These are phyloP conservation scores for Neltuma alba DNA, from an alignment of 306 rosid genomes.

Conservation along the genomic window DNA sequence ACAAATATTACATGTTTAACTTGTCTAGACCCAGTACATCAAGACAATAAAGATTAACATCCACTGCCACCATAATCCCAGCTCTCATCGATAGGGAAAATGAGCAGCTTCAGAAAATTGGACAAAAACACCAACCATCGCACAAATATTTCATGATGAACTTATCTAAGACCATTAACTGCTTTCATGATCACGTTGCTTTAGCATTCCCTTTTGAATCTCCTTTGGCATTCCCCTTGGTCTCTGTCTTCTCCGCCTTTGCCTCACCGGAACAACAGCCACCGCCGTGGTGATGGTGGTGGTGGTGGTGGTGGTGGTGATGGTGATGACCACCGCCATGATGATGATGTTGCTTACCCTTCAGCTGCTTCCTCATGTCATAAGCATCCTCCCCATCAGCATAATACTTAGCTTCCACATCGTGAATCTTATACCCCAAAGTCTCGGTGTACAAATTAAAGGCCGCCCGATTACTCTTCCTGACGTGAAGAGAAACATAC, in stretches of 20 bases:
- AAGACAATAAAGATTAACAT: neutral
- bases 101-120: neutral
- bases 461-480: slow-evolving; percentile 95
- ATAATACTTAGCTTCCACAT: slow-evolving; percentile 91
- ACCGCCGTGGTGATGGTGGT: slow-evolving; percentile 66
- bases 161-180: neutral
- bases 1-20: neutral
- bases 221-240: slow-evolving; percentile 48
- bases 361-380: slow-evolving; percentile 95
- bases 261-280: slow-evolving; percentile 81
- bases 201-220: slow-evolving; percentile 21
- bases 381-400: slow-evolving; percentile 99
- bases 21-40: slow-evolving; percentile 4
- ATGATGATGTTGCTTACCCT: slow-evolving; percentile 70
- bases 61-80: neutral
- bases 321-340: slow-evolving; percentile 23
- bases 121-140: neutral
- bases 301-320: slow-evolving; percentile 47
- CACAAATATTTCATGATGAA: neutral
- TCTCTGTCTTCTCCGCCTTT: slow-evolving; percentile 43
- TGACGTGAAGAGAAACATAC: slow-evolving; percentile 88
- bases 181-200: slow-evolving; percentile 41
- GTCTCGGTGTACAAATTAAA: slow-evolving; percentile 83
- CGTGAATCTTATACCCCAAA: slow-evolving; percentile 88
- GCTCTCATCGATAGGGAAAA: neutral